Base-by-base conservation (phyloP, 2,329 filamentous ascomycete species). In the Diaporthe australafricana region DNA sequence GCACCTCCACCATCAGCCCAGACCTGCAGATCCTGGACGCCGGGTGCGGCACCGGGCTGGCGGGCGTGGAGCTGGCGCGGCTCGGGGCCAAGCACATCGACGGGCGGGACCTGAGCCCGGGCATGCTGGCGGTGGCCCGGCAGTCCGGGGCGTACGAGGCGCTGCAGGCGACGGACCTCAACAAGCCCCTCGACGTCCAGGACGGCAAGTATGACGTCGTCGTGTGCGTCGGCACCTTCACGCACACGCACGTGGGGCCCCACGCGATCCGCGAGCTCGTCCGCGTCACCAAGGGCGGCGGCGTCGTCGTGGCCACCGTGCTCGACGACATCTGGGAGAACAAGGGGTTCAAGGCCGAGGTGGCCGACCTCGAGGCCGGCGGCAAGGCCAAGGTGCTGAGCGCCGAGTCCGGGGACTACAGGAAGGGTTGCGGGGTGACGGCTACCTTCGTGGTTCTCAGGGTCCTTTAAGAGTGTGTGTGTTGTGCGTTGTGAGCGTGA, bases 281-380 rank as follows among this genome's bases (percentile, higher is more conserved):
- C 6, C 75, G 79, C 7, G 78, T 80, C 16, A 77, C 77, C 7
- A 77, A 78, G 72, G 75, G 75, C 17, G 79, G 76, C n/a, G 79
- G 79, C 38, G 57, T 79, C 12, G 75, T 79, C 22, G 79, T 77
- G 14, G 75, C 79, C 14, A 65, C 60, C 60, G 60, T 65, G 45
- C 60, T 65, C 45, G 60, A 65, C 45, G 60, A 65, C 60, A 65
- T 65, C 57, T 70, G 70, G 57, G 67, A 65, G 42, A 72, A 67
- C 67, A 22, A 72, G 32, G 57, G 62, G 30, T 68, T 72, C 42
- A 68, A 70, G 48, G 70, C 70, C 40, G 68, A 62, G 66, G 67
- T 72, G 25, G 22, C 57, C 38, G 30, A 40, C 38, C 60, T 65
- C 60, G 60, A 50, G 42, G 45, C 60, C 12, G 60, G 45, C 45